Percentiles rank a stretch among this genome's conserved stretches.
phyloP scores from a whole-genome alignment of 495 filamentous ascomycete genomes.

The Podospora fimiseda region DNA sequence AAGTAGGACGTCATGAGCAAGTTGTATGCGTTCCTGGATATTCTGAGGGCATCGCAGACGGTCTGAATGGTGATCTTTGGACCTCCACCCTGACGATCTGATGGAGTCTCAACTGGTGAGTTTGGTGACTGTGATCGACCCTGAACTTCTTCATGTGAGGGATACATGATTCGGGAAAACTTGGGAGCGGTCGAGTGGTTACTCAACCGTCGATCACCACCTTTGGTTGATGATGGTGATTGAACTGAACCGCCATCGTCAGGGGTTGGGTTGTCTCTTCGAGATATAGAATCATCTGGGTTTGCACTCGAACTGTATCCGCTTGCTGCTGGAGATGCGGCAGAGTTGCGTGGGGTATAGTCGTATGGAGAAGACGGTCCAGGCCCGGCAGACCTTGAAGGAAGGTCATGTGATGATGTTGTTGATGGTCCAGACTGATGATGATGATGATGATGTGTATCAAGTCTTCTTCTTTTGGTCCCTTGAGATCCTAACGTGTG shows the following conservation, averaged over 20 bases:
- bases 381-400: conserved; percentile 6
- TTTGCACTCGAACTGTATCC: background rate
- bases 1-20: conserved; percentile 24
- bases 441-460: too few relatives aligned
- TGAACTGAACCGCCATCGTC: background rate
- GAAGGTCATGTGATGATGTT: too few relatives aligned
- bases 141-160: conserved; percentile 19
- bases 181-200: conserved; percentile 6
- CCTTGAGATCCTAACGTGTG: too few relatives aligned
- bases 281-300: background rate
- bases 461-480: too few relatives aligned
- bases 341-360: conserved; percentile 3
- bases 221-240: background rate
- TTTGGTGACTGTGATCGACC: conserved; percentile 12
- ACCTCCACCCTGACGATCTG: background rate
- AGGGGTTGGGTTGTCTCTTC: background rate
- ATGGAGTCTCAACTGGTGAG: conserved; percentile 12
- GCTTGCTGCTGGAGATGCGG: background rate
- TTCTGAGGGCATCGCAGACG: conserved; percentile 9
- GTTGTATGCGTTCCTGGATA: conserved; percentile 9
- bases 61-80: conserved; percentile 4
- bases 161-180: conserved; percentile 21
- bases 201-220: background rate
- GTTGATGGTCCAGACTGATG: too few relatives aligned
- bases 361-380: background rate